A percentile compares a stretch with the other conserved stretches of the same genome.
Conservation (phyloP, 805 yeast genomes). For the Starmera dryadoides region DNA sequence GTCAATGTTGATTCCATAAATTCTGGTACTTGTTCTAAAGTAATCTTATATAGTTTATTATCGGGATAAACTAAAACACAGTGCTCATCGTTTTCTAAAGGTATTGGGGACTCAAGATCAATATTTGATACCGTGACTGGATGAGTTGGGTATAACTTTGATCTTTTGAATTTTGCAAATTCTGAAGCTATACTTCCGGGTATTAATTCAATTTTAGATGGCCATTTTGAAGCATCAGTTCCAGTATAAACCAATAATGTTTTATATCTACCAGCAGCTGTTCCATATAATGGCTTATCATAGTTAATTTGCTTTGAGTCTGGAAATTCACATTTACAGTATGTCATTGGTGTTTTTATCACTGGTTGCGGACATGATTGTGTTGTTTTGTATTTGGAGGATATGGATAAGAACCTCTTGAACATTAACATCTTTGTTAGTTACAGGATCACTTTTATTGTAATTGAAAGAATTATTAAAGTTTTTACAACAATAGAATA, state of each 20-base stretch:
- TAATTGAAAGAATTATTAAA: too few relatives aligned
- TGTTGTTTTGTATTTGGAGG: slow-evolving; percentile 7
- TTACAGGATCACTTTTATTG: too few relatives aligned
- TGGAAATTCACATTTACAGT: slow-evolving; percentile 42
- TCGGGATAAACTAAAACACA: slow-evolving; percentile 50
- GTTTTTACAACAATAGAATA: too few relatives aligned
- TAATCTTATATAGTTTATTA: slow-evolving; percentile 24
- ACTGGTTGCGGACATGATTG: background rate
- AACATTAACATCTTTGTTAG: too few relatives aligned
- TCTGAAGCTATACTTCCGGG: slow-evolving; percentile 37
- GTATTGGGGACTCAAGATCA: slow-evolving; percentile 16
- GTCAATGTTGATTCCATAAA: slow-evolving; percentile 36
- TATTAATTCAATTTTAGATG: slow-evolving; percentile 38
- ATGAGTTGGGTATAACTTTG: slow-evolving; percentile 31
- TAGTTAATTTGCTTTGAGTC: slow-evolving; percentile 32
- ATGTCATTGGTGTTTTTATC: slow-evolving; percentile 24
- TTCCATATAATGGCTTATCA: slow-evolving; percentile 32
- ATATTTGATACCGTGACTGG: slow-evolving; percentile 47
- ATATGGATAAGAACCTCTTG: background rate
- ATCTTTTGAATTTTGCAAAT: slow-evolving; percentile 27
- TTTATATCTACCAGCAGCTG: slow-evolving; percentile 46
- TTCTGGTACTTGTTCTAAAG: slow-evolving; percentile 12
- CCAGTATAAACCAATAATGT: slow-evolving; percentile 49
- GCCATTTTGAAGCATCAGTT: slow-evolving; percentile 27
- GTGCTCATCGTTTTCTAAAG: background rate